Evolutionary conservation across 2,329 filamentous ascomycete genomes (phyloP), one percentile per base, ranked within the genome.

Genomic region (Fusarium sp.): DNA sequence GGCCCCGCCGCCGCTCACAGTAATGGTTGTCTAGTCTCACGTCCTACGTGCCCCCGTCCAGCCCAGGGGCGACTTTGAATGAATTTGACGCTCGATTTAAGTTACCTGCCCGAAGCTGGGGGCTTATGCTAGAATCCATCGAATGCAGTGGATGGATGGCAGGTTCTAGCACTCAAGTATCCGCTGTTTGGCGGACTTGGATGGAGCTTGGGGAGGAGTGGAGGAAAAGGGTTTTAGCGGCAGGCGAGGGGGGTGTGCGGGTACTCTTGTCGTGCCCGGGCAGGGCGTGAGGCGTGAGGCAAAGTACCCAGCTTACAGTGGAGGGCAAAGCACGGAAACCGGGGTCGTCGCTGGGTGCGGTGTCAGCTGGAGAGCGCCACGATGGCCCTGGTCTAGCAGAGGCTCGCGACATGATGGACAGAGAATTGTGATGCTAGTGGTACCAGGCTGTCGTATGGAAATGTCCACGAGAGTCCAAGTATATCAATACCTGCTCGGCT

Each of bases 331-430:
- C 60, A 63, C 60, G 53, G 38, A 61, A 64, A 53, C 61, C 46
- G 37, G 61, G 61, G 60, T 64, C 21, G 50, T 63, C 61, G 50
- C 55, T 63, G 57, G 48, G 58, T 61, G 56, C 48, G 55, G 64
- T 69, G 67, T 70, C 68, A 70, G 68, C 68, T 70, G 67, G 66
- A 67, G 49, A 50, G 63, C 68, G 68, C 68, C 68, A 70, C 68
- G 59, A 65, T 53, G 53, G 62, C 67, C 68, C 66, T 67, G 57
- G 67, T 59, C 63, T 53, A 65, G 48, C 31, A 65, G 49, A 62
- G 52, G 61, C 61, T 57, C 42, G 52, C 57, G 52, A 57, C 61
- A 57, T 65, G 43, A 31, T 35, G 47, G 43, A 42, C 41, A 49
- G 45, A 63, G 37, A 33, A 51, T 61, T 61, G 50, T 48, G 31